Evolutionary conservation across 1,284 basidiomycete genomes (phyloP).

Genomic region (Apiotrichum laibachii): DNA sequence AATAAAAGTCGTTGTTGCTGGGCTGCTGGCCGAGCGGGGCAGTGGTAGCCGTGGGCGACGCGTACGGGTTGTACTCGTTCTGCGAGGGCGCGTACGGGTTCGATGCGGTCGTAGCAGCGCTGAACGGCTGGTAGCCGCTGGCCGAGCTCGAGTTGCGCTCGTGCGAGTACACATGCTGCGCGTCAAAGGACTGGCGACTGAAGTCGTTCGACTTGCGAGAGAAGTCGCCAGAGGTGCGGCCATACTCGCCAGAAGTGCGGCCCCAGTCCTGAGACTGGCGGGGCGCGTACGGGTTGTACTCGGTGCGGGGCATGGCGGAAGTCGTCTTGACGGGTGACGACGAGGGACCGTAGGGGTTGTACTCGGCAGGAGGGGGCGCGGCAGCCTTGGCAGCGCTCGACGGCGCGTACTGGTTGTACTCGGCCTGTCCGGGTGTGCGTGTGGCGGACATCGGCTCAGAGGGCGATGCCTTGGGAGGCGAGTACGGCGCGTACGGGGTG

Average conservation of each 20-base stretch:
- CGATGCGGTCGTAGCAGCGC: neutral
- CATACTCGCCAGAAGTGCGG: neutral
- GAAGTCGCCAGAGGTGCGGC: neutral
- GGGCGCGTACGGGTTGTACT: conserved; percentile 1
- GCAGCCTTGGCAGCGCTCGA: too few relatives aligned
- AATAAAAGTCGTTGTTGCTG: conserved; percentile 11
- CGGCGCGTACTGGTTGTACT: conserved; percentile 2
- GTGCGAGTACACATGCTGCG: neutral
- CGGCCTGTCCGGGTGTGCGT: neutral
- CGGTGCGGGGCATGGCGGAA: neutral
- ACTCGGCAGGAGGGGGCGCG: neutral
- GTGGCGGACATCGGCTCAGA: neutral
- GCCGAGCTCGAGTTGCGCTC: conserved; percentile 1
- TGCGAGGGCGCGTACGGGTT: neutral
- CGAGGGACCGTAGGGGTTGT: conserved; percentile 10
- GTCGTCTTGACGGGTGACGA: neutral
- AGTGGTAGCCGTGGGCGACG: neutral
- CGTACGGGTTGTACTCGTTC: conserved; percentile 10
- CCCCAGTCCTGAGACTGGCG: neutral
- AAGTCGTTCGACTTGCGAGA: neutral
- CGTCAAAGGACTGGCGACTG: neutral
- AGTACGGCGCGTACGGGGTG: neutral
- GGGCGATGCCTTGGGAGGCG: neutral
- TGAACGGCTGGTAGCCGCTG: conserved; percentile 1
- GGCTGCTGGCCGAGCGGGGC: neutral